A percentile compares a stretch with the other conserved stretches of the same genome.
phyloP scores from a whole-genome alignment of 2,329 filamentous ascomycete species.

The Penicillium sp. region DNA sequence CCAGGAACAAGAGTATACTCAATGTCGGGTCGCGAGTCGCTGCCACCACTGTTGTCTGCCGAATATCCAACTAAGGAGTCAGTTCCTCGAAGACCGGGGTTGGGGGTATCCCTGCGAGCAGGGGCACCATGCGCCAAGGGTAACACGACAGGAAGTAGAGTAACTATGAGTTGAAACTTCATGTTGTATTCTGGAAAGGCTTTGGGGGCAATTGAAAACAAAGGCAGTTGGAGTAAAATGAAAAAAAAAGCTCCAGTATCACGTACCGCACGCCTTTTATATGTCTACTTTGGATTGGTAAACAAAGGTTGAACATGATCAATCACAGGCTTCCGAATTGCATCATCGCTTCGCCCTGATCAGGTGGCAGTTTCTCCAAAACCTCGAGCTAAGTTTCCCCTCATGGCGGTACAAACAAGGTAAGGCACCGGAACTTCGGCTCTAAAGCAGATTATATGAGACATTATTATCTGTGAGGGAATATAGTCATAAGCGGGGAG shows the following conservation, averaged over 20 bases:
- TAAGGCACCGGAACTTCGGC: not conserved
- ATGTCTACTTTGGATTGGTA: not conserved
- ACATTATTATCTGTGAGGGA: not conserved
- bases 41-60: constrained; percentile 34
- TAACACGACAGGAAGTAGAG: constrained; percentile 8
- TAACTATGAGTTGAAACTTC: constrained; percentile 10
- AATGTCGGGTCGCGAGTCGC: constrained; percentile 36
- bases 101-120: constrained; percentile 14
- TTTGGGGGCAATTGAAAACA: too few relatives aligned
- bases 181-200: not conserved
- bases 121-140: constrained; percentile 24
- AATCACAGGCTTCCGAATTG: not conserved
- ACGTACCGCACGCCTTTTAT: not conserved
- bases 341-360: not conserved
- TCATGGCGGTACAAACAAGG: not conserved
- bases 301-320: not conserved
- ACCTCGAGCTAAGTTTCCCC: not conserved
- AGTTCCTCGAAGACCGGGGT: constrained; percentile 31
- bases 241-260: not conserved
- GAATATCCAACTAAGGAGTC: constrained; percentile 41
- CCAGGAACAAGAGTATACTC: constrained; percentile 48
- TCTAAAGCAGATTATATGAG: not conserved
- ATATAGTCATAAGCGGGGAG: not conserved
- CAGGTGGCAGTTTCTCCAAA: not conserved
- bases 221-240: not conserved